Evolutionary conservation across 805 yeast genomes (phyloP), one percentile per base, ranked within the genome.

Genomic region (Yarrowia deformans): DNA sequence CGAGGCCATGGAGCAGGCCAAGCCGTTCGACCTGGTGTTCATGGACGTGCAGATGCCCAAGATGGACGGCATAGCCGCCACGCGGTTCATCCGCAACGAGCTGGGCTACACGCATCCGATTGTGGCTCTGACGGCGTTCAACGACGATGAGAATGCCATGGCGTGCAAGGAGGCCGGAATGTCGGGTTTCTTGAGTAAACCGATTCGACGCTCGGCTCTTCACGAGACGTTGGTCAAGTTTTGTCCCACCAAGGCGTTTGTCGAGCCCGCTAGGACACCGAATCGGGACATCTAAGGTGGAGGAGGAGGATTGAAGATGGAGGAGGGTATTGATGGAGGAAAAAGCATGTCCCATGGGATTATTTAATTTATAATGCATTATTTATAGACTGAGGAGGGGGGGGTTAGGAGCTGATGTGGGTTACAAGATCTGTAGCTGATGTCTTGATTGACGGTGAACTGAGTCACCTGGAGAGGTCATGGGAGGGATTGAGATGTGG

Each of bases 111-210:
- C 77, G 1, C 84, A 85, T n/a, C 97, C 97, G 0, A 93, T 93
- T 69, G 93, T 93, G 56, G 98, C 97, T 0, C 81, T 93, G 69
- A 93, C 97, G 0, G 97, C 97, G 1, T 92, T 90, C 81, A 96
- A 97, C 0, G 97, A 93, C 78, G 91, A 90, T 73, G 87, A 91
- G 60, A 93, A 93, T 9, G 90, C 88, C 45, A 87, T 85, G 72
- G 92, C 85, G 70, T 93, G 97, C 78, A 76, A 88, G 71, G 89
- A 86, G 34, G 87, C 89, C 19, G 97, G 97, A 3, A 92, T 93
- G 97, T 83, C 88, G 70, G 97, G 94, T 7, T 92, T 93, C 76
- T 82, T 93, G 68, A 83, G 94, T 3, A 93, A 93, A 74, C 98
- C 98, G 0, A 88, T 93, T n/a, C 84, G 90, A 76, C 83, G 97